Conservation (phyloP, 495 filamentous ascomycete genomes). For the Neurospora terricola region DNA sequence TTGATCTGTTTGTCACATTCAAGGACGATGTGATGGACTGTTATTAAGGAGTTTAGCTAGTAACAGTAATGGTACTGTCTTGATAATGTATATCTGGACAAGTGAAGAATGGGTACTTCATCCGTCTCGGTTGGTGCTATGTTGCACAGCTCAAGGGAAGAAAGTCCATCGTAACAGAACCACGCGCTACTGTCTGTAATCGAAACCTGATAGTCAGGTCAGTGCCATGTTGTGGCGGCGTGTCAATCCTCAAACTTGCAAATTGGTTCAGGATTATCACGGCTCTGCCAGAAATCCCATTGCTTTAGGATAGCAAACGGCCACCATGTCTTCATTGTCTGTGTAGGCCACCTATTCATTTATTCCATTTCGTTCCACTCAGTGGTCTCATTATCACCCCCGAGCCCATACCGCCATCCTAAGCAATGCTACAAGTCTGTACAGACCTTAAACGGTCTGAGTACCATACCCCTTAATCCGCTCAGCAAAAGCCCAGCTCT, state of each 20-base stretch:
- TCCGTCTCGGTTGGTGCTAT: background rate
- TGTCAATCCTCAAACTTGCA: background rate
- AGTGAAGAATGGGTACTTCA: background rate
- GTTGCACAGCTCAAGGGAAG: background rate
- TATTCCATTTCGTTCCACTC: background rate
- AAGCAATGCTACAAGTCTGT: background rate
- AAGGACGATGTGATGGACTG: background rate
- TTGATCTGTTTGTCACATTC: background rate
- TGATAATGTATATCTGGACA: background rate
- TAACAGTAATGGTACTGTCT: background rate
- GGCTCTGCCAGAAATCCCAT: background rate
- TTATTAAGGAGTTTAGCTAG: background rate
- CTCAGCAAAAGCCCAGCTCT: conserved; percentile 97
- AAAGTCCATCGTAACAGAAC: background rate
- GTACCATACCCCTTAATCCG: conserved; percentile 53
- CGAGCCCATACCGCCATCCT: background rate
- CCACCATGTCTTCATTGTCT: background rate
- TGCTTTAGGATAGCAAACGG: background rate
- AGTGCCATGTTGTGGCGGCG: background rate
- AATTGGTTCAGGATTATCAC: background rate
- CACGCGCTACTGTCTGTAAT: background rate
- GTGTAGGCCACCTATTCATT: background rate
- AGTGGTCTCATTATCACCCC: background rate
- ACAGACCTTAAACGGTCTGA: conserved; percentile 32
- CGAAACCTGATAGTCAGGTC: background rate